Evolutionary conservation across 176 grass and related monocot species (phyloP).

Genomic region (Alopecurus myosuroides): DNA sequence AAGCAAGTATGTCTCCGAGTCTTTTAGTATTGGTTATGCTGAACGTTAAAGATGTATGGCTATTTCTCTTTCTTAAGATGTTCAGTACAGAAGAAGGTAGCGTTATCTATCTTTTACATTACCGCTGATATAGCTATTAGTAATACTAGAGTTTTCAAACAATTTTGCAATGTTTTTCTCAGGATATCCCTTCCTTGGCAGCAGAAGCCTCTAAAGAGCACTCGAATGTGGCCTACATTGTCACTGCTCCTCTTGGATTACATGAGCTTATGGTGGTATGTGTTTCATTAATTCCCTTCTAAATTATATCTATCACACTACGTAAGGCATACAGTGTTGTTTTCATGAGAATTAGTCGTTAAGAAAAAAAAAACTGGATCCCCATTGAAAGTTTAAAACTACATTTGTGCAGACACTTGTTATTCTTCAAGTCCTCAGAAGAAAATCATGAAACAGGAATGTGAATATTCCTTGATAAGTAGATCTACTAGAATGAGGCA

Average conservation of each 20-base stretch:
- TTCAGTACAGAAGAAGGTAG: neutral
- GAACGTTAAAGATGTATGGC: neutral
- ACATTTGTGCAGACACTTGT: neutral
- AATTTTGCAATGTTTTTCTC: conserved; percentile 10
- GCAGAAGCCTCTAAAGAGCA: conserved; percentile 69
- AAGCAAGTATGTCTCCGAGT: conserved; percentile 42
- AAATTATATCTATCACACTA: neutral
- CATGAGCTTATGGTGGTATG: conserved; percentile 95
- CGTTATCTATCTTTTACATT: neutral
- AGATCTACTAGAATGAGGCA: neutral
- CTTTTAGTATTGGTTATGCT: neutral
- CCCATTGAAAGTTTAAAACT: neutral
- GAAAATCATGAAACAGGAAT: neutral
- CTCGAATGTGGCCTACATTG: conserved; percentile 60
- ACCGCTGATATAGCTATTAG: neutral
- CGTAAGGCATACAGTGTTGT: neutral
- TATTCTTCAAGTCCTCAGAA: neutral
- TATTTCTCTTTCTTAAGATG: neutral
- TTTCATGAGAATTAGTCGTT: neutral
- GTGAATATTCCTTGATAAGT: neutral
- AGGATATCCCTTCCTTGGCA: conserved; percentile 86
- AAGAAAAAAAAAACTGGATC: neutral
- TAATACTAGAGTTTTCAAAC: neutral
- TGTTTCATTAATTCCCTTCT: conserved; percentile 5
- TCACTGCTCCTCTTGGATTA: conserved; percentile 86